Evolutionary conservation across 208 protist species (phyloP).

Genomic region (Trypanosoma melophagium): DNA sequence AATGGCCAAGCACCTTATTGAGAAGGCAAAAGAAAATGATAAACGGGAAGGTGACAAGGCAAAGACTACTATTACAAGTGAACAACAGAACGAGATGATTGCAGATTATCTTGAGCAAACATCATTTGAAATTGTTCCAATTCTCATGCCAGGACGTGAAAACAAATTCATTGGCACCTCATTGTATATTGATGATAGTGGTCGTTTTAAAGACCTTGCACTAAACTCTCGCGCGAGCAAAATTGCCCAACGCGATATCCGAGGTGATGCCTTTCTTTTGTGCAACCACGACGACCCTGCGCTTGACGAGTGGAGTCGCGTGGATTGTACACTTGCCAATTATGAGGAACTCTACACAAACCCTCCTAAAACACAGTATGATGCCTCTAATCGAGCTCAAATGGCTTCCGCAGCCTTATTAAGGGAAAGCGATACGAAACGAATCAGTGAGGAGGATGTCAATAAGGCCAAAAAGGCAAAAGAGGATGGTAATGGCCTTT

Average conservation of each 20-base stretch:
- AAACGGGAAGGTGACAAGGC: conserved; percentile 12
- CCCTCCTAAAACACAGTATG: conserved; percentile 53
- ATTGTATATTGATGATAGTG: conserved; percentile 90
- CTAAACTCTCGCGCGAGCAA: conserved; percentile 83
- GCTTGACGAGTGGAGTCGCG: conserved; percentile 79
- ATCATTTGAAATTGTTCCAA: conserved; percentile 85
- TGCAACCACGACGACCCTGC: conserved; percentile 88
- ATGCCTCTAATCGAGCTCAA: conserved; percentile 67
- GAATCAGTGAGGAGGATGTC: conserved; percentile 63
- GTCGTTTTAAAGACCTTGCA: conserved; percentile 81
- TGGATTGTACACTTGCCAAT: conserved; percentile 51
- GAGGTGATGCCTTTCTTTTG: conserved; percentile 86
- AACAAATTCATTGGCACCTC: conserved; percentile 80
- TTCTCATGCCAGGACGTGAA: conserved; percentile 75
- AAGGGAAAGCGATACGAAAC: conserved; percentile 67
- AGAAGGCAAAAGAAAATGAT: conserved; percentile 39
- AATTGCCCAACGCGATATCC: conserved; percentile 85
- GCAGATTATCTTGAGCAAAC: conserved; percentile 70
- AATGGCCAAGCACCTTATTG: conserved; percentile 60
- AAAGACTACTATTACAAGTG: conserved; percentile 9
- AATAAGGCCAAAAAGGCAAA: conserved; percentile 53
- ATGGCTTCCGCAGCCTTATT: conserved; percentile 58
- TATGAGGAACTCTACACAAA: conserved; percentile 46
- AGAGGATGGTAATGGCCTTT: conserved; percentile 57
- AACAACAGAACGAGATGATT: conserved; percentile 61